These are phyloP conservation scores for Rhodotorula taiwanensis DNA, from an alignment of 768 basidiomycete species.

Conservation along the genomic window DNA sequence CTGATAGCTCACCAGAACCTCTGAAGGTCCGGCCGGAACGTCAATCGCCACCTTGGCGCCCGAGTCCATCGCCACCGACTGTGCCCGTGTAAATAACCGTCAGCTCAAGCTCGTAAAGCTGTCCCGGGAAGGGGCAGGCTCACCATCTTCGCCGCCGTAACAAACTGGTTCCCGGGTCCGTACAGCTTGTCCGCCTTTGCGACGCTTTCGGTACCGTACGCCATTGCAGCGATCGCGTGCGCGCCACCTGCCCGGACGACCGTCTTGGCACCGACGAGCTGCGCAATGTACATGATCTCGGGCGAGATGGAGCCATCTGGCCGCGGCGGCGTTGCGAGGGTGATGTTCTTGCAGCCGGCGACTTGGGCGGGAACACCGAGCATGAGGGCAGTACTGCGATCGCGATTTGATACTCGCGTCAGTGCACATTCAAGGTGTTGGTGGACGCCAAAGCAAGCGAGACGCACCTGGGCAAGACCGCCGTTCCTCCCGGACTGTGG, in stretches of 20 bases:
- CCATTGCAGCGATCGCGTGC: constrained; percentile 91
- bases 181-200: constrained; percentile 99
- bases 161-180: constrained; percentile 99
- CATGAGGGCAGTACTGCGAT: constrained; percentile 75
- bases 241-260: constrained; percentile 93
- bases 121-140: background rate
- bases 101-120: too few relatives aligned
- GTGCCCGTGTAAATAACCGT: background rate
- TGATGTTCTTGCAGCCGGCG: constrained; percentile 83
- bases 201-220: constrained; percentile 89
- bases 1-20: constrained; percentile 91
- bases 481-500: constrained; percentile 75
- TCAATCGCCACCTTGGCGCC: constrained; percentile 94
- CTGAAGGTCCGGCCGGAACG: constrained; percentile 97
- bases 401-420: too few relatives aligned
- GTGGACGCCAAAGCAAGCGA: background rate
- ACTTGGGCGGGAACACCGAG: constrained; percentile 96
- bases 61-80: constrained; percentile 89
- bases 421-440: background rate
- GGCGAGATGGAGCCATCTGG: constrained; percentile 87
- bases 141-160: constrained; percentile 95
- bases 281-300: constrained; percentile 94
- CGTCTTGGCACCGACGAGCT: constrained; percentile 79
- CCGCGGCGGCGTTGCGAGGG: constrained; percentile 92
- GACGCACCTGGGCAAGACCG: constrained; percentile 70